These are phyloP conservation scores for Penicillium psychrofluorescens DNA, from an alignment of 495 filamentous ascomycete species.

Conservation along the genomic window DNA sequence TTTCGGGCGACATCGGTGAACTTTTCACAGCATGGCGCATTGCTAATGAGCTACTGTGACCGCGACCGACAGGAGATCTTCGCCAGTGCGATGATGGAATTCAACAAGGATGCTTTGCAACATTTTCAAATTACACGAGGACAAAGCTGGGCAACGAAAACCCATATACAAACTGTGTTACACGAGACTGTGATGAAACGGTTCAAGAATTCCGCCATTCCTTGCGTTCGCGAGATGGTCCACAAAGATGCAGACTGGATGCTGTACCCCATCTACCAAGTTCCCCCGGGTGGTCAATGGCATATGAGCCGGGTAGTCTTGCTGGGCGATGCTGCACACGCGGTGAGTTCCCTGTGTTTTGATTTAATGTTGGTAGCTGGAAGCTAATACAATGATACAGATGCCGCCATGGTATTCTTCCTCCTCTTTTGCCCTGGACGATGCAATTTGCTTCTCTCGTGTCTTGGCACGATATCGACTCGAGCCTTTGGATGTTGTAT, in stretches of 20 bases:
- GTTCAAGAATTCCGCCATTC: constrained; percentile 35
- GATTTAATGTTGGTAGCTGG: not conserved
- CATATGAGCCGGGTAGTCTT: constrained; percentile 42
- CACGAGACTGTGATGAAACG: constrained; percentile 35
- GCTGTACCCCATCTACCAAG: constrained; percentile 54
- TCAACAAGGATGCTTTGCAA: constrained; percentile 27
- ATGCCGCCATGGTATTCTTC: constrained; percentile 59
- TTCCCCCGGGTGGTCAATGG: constrained; percentile 45
- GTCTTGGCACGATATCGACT: constrained; percentile 31
- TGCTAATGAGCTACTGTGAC: constrained; percentile 46
- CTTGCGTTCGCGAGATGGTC: constrained; percentile 42
- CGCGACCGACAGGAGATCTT: constrained; percentile 39
- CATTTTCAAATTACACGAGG: constrained; percentile 24
- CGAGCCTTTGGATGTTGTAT: constrained; percentile 34
- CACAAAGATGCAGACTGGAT: constrained; percentile 44
- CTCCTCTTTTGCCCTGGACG: constrained; percentile 54
- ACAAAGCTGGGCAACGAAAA: constrained; percentile 41
- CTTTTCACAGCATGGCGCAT: constrained; percentile 43
- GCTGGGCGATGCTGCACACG: constrained; percentile 53
- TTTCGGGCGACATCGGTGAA: constrained; percentile 45
- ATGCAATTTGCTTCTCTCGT: constrained; percentile 49
- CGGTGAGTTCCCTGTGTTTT: constrained; percentile 30
- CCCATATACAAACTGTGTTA: constrained; percentile 33
- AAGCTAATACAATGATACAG: constrained; percentile 15
- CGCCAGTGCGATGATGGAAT: constrained; percentile 46